phyloP scores from a whole-genome alignment of 352 stramenopile species.

The Phytopythium mirpurense region DNA sequence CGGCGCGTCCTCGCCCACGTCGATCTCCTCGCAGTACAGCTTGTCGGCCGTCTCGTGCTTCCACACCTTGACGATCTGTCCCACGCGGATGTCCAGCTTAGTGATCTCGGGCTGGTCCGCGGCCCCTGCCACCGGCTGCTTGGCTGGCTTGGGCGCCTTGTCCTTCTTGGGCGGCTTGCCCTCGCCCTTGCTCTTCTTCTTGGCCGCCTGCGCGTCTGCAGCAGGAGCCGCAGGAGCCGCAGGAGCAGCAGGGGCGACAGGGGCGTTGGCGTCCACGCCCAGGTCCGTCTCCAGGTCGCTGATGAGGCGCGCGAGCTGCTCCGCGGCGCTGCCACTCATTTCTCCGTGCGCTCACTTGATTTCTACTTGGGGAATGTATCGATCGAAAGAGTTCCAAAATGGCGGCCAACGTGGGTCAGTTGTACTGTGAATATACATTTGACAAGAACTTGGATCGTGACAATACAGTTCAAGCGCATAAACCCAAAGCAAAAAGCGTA shows the following conservation, averaged over 20 bases:
- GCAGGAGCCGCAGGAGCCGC: constrained; percentile 2
- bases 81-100: constrained; percentile 91
- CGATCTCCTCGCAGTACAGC: constrained; percentile 91
- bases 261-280: constrained; percentile 65
- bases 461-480: background rate
- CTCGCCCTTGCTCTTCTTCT: constrained; percentile 26
- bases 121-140: constrained; percentile 27
- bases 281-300: constrained; percentile 64
- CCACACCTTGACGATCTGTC: constrained; percentile 90
- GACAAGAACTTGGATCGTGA: background rate
- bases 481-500: no score
- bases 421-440: background rate
- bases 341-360: background rate
- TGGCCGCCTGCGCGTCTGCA: constrained; percentile 7
- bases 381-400: no score
- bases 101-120: constrained; percentile 83
- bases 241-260: constrained; percentile 14
- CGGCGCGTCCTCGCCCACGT: constrained; percentile 84
- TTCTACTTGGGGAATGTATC: background rate
- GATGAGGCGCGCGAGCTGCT: constrained; percentile 73
- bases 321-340: constrained; percentile 39
- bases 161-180: constrained; percentile 28
- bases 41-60: constrained; percentile 90
- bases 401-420: background rate
- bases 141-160: constrained; percentile 45